Conservation (phyloP, 1,139 yeast genomes). For the Pichia sp. region DNA sequence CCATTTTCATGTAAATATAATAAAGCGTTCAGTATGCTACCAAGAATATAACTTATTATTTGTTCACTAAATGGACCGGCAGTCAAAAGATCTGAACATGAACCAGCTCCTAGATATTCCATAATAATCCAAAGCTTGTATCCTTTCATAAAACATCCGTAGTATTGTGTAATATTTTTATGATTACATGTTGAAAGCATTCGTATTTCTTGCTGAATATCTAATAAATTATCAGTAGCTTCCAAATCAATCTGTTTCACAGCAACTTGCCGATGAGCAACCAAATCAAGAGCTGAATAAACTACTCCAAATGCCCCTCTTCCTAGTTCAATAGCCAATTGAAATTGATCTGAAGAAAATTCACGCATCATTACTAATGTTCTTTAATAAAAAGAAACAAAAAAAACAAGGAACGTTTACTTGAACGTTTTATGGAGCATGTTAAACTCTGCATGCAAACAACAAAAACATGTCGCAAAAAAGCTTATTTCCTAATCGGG, state of each 20-base stretch:
- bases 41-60: slow-evolving; percentile 49
- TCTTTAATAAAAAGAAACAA: too few species aligned
- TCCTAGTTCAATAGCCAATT: slow-evolving; percentile 72
- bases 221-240: slow-evolving; percentile 66
- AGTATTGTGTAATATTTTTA: slow-evolving; percentile 64
- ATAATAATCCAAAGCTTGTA: slow-evolving; percentile 79
- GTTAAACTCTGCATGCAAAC: too few species aligned
- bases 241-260: slow-evolving; percentile 76
- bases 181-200: slow-evolving; percentile 70
- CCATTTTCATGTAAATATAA: slow-evolving; percentile 69
- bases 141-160: slow-evolving; percentile 77
- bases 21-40: slow-evolving; percentile 62
- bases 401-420: too few species aligned
- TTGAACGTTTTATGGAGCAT: too few species aligned
- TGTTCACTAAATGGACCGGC: slow-evolving; percentile 59
- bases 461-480: not conserved
- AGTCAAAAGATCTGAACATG: slow-evolving; percentile 58
- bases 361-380: slow-evolving; percentile 19
- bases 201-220: slow-evolving; percentile 73
- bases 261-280: slow-evolving; percentile 50
- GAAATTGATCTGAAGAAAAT: slow-evolving; percentile 44
- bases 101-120: slow-evolving; percentile 85
- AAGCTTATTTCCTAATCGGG: not conserved
- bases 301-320: slow-evolving; percentile 88
- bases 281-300: slow-evolving; percentile 59